Percentiles rank a stretch among this genome's conserved stretches.
Evolutionary conservation across 352 stramenopile species (phyloP).

Genomic region (Phytopythium chamaehyphon): DNA sequence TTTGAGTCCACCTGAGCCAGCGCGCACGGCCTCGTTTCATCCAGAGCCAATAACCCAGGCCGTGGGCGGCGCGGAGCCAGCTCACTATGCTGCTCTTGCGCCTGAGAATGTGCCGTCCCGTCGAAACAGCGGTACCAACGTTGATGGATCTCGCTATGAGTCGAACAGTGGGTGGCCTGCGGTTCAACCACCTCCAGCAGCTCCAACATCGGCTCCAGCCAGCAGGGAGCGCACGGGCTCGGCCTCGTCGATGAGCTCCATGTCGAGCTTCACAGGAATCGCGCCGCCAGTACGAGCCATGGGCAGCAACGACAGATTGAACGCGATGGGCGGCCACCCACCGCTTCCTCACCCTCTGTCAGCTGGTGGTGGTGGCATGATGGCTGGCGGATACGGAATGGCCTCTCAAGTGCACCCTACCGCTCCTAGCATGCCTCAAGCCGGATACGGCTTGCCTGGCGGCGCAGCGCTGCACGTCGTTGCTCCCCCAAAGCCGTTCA

Average conservation of each 20-base stretch:
- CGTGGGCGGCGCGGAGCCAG: not conserved
- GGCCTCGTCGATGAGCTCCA: slow-evolving; percentile 32
- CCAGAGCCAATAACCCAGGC: slow-evolving; percentile 4
- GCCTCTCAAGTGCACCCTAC: slow-evolving; percentile 1
- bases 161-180: slow-evolving; percentile 2
- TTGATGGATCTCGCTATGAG: slow-evolving; percentile 4
- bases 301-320: slow-evolving; percentile 21
- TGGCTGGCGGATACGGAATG: slow-evolving; percentile 9
- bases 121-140: slow-evolving; percentile 1
- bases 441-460: not conserved
- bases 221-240: slow-evolving; percentile 34
- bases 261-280: slow-evolving; percentile 32
- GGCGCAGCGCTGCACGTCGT: not conserved
- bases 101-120: not conserved
- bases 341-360: slow-evolving; percentile 7
- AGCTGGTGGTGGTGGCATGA: slow-evolving; percentile 11
- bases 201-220: not conserved
- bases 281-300: slow-evolving; percentile 15
- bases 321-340: slow-evolving; percentile 1
- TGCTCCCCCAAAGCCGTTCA: slow-evolving; percentile 34
- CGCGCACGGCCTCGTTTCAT: slow-evolving; percentile 18
- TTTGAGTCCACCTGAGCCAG: slow-evolving; percentile 19
- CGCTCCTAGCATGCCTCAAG: slow-evolving; percentile 2
- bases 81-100: not conserved
- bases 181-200: not conserved